Base-by-base conservation (phyloP, 139 green algal genomes). In the Asterochloris sp. region DNA sequence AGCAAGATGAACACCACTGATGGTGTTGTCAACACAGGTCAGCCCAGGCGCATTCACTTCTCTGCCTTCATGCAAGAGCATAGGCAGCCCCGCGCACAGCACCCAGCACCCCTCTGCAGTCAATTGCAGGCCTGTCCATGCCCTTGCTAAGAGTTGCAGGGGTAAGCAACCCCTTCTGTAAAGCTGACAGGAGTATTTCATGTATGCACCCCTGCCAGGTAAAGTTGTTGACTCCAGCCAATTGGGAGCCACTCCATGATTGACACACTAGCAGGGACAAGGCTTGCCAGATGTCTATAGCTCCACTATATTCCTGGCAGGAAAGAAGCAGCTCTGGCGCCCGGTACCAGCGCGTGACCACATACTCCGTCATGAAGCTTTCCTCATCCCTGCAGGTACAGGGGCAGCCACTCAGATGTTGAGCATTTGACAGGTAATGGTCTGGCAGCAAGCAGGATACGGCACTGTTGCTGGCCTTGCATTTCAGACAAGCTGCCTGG, bases 331-430 rank as follows among this genome's bases (percentile, higher is more conserved):
- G 90, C 92, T 98, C 95, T 21, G 95, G 95, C 12, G 95, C 94
- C 54, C 95, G 92, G 89, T 98, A 98, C 95, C 95, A 98, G 29
- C 95, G 91, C 13, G 95, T 98, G 15, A 98, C 94, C 12, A 98
- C 95, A 71, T 98, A 98, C 85, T 98, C 94, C 60, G 95, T 98
- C 94, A 98, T 97, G 87, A 95, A 95, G 85, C 91, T 92, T 79
- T 75, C 84, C 84, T 97, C 94, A 10, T 91, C 90, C 81, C 91
- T 95, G 89, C 17, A 75, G 2, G 38, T 54, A 6, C 38, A 54
- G 38, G 38, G 38, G 38, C 38, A 54, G 38, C 38, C 38, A 54
- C 38, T 54, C 38, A 54, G 4, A 54, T 6, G 38, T 54, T 54
- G 38, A 54, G 38, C 38, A 12, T 73, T 2, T 73, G 66, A 73